phyloP scores from a whole-genome alignment of 371 early-diverging fungal species.

The Syncephalastrum monosporum region DNA sequence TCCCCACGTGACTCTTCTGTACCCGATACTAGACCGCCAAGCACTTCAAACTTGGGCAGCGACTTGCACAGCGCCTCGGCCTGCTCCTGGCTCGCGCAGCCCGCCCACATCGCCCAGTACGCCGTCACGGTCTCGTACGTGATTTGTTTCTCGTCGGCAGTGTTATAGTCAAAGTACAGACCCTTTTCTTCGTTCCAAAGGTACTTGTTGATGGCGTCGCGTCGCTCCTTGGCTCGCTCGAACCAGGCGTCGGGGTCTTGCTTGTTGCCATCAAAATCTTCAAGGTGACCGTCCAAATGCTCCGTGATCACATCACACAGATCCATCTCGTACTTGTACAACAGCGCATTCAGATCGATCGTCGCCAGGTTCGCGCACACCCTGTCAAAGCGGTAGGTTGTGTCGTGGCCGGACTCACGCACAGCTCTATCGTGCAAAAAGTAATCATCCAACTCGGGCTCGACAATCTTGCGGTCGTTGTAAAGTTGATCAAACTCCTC shows the following conservation, averaged over 20 bases:
- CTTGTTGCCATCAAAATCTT: conserved; percentile 25
- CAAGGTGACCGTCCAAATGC: conserved; percentile 38
- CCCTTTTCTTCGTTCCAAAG: conserved; percentile 56
- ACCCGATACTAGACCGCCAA: conserved; percentile 81
- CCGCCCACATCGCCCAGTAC: conserved; percentile 72
- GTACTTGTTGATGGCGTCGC: conserved; percentile 54
- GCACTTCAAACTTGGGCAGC: conserved; percentile 71
- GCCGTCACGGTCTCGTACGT: conserved; percentile 70
- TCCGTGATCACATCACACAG: conserved; percentile 42
- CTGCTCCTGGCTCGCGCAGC: conserved; percentile 55
- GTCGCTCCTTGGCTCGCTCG: conserved; percentile 40
- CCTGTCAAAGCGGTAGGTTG: conserved; percentile 87
- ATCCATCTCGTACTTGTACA: conserved; percentile 92
- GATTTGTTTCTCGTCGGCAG: conserved; percentile 35
- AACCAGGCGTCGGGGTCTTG: conserved; percentile 43
- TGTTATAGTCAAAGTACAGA: conserved; percentile 60
- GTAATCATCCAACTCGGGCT: conserved; percentile 84
- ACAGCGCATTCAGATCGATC: conserved; percentile 81
- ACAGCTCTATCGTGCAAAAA: conserved; percentile 94
- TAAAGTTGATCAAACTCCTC: conserved; percentile 68
- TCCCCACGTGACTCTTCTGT: conserved; percentile 81
- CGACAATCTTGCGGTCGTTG: conserved; percentile 56
- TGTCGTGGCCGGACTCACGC: conserved; percentile 93
- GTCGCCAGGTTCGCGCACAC: conserved; percentile 87
- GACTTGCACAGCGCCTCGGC: conserved; percentile 53